A percentile compares a stretch with the other conserved stretches of the same genome.
phyloP scores from a whole-genome alignment of 805 yeast species.

The Saccharomycopsis fermentans region DNA sequence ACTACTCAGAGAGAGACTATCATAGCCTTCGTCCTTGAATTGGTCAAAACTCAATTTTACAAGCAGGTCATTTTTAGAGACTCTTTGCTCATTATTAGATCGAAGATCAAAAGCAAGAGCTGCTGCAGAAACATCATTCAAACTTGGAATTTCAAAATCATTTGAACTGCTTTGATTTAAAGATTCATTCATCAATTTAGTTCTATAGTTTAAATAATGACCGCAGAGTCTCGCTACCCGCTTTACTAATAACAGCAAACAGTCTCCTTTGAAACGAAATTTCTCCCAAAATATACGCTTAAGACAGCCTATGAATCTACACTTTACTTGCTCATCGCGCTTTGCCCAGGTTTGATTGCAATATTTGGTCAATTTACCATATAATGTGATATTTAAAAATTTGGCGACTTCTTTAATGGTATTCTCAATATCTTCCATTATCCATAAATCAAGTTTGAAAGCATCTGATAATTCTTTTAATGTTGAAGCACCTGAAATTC shows the following conservation, averaged over 20 bases:
- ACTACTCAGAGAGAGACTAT: not conserved
- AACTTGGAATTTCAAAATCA: not conserved
- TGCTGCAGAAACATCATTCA: not conserved
- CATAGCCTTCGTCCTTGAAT: not conserved
- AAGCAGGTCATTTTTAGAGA: not conserved
- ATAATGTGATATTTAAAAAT: constrained; percentile 5
- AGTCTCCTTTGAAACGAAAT: constrained; percentile 8
- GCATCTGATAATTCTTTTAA: constrained; percentile 3
- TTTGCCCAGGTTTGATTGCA: constrained; percentile 8
- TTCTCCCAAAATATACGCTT: constrained; percentile 15
- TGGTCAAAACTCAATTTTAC: not conserved
- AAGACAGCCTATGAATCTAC: constrained; percentile 8
- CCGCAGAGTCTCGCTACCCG: constrained; percentile 9
- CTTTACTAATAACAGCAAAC: constrained; percentile 3
- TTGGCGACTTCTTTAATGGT: constrained; percentile 7
- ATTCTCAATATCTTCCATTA: constrained; percentile 11
- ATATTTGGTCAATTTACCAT: constrained; percentile 3
- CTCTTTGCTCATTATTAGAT: not conserved
- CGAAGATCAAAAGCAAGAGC: not conserved
- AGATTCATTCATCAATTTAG: not conserved
- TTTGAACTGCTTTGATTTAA: not conserved
- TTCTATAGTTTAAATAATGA: constrained; percentile 9
- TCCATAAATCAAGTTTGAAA: constrained; percentile 3
- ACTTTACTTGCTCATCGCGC: constrained; percentile 3
- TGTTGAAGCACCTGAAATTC: constrained; percentile 4